Evolutionary conservation across 1,284 basidiomycete genomes (phyloP), one percentile per base, ranked within the genome.

Genomic region (Gymnopus androsaceus): DNA sequence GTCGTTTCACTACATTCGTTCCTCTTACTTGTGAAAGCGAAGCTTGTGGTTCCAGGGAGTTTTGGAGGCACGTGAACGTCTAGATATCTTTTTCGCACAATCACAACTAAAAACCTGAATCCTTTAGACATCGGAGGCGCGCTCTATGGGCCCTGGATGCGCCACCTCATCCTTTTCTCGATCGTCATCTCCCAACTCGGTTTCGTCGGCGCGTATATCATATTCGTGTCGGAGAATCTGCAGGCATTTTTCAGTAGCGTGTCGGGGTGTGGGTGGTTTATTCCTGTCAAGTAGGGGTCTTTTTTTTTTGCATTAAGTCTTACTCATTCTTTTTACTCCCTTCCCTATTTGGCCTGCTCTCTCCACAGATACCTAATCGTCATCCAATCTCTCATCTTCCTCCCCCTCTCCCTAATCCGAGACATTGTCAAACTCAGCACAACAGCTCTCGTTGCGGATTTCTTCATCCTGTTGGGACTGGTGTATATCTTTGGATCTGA

Each of bases 221-320:
- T 98, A 68, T 99, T 98, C 72, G 94, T 98, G 27, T 91, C 95
- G 1, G 85, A 97, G 73, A 97, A 95, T 69, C 80, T 98, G 19
- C 56, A 84, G 75, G 84, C 95, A 49, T 95, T 99, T 71, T 81
- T 96, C 40, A 73, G 91, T 57, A 94, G 91, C 14, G 82, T 96
- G 31, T 91, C 93, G 4, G 76, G 94, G 56, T 97, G 95, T 75
- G 67, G 79, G 34, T 85, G 78, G 41, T 72, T 82, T 30, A 76
- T 95, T 55, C 81, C 90, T 0, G 85, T 93, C 38, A 80, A 83
- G 60, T 88, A 84, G 66, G 48, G 37, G 4, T n/a, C 15, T 6
- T 17, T 7, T 40, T 25, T 19, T 11, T 19, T 6, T 19, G 7
- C 4, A 17, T 19, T 21, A 19, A n/a, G n/a, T 23, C 23, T 4